Base-by-base conservation (phyloP, 2,329 filamentous ascomycete genomes). In the Karstenula rhodostoma region DNA sequence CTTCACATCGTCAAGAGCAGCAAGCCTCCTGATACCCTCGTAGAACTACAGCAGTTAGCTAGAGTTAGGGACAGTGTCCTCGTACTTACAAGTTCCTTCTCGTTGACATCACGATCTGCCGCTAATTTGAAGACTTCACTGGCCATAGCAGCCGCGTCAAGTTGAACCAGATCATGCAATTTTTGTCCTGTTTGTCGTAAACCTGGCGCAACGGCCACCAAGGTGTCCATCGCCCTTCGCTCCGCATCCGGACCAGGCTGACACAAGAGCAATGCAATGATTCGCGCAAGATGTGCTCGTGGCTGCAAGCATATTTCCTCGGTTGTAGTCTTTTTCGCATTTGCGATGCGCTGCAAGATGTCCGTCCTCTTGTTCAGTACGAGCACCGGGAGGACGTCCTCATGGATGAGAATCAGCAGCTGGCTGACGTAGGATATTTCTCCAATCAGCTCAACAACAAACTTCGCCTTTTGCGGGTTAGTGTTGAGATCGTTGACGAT, bases 51-150 rank as follows among this genome's bases (percentile, higher is more conserved):
- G 62, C 42, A 17, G 40, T 60, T 17, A 58, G 58, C 27, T 35
- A 48, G 37, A n/a, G n/a, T 25, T 19, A 15, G 25, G 48, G 40
- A 40, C 47, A 8, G 7, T 19, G 23, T 56, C 51, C 55, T 42
- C 22, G 2, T 60, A 72, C 86, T 77, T 79, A 93, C 90, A 64
- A 86, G 81, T 57, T 80, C 76, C 57, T 81, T 83, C 52, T 82
- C 82, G 17, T 79, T 75, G 13, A 82, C 80, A 4, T 84, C 79
- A 82, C 87, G 88, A 70, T 94, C 92, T 0, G 89, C 92, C 29
- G 91, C 88, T 35, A 87, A 84, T 77, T 94, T 95, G 10, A 99
- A 83, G 17, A 98, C 85, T 75, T 97, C 92, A 64, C 93, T 89
- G 4, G 91, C 89, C 48, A 92, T 90, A 10, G 87, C 81, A 23